Base-by-base conservation (phyloP, 768 basidiomycete species). In the Rhizopogon roseolus region DNA sequence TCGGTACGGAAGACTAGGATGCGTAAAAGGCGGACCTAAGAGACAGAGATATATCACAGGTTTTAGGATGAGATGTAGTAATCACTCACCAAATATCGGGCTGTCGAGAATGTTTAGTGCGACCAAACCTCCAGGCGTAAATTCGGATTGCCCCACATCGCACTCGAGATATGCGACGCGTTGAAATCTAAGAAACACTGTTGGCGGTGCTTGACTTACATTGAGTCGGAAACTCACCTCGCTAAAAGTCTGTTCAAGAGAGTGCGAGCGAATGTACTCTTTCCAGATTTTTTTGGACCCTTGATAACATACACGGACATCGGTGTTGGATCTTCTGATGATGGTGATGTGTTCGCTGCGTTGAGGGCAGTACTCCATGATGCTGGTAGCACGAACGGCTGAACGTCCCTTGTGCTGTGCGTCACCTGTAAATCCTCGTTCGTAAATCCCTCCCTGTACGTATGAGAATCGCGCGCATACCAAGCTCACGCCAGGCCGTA, bases 121-220 rank as follows among this genome's bases (percentile, higher is more conserved):
- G 11, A 97, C 88, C 71, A 91, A 79, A 0, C 94, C 96, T 0
- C 85, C 85, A 1, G 91, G 86, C 1, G 88, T 87, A 64, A 98
- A 96, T 68, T 98, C 95, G 4, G 93, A 88, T 69, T 99, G 96
- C 16, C 96, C 96, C 4, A 91, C 61, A 69, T 99, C 96, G 55
- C 90, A 91, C 65, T 98, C 96, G 7, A 99, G 78, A 66, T 82
- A 97, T 0, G 93, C 95, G 3, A 98, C 92, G n/a, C 77, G 77
- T 22, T 76, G 75, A 71, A 90, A 91, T 28, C 88, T 92, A 34
- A 36, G 22, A 39, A 34, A 11, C 37, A 27, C 14, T 11, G 22
- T 46, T 48, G 55, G 42, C n/a, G 51, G 34, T 4, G 39, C 22
- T 42, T 38, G 16, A 54, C 6, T 16, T n/a, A 49, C 41, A 8